Conservation (phyloP, 2,329 filamentous ascomycete species). For the Botrytis byssoidea region DNA sequence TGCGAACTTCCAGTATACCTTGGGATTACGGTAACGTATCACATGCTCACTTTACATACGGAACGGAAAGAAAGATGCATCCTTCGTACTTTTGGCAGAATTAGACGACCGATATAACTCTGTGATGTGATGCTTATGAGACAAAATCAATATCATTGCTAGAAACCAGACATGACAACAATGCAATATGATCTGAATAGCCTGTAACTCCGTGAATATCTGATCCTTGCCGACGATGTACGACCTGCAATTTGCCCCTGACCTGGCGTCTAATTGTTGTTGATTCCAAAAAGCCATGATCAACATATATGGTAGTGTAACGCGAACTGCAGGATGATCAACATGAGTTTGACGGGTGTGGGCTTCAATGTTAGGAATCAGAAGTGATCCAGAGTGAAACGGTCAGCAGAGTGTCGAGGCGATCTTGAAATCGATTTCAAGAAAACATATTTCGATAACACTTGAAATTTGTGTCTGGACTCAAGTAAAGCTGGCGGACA, state of each 20-base stretch:
- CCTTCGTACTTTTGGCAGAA: neutral
- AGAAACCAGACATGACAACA: neutral
- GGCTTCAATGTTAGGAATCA: neutral
- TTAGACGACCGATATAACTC: neutral
- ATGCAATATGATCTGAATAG: neutral
- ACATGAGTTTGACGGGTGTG: neutral
- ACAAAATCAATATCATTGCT: neutral
- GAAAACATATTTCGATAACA: neutral
- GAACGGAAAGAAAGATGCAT: neutral
- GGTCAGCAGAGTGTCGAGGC: neutral
- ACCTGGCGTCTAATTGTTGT: neutral
- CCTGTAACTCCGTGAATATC: neutral
- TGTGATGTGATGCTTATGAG: neutral
- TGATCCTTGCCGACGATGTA: neutral
- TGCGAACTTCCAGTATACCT: neutral
- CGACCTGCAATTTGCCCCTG: neutral
- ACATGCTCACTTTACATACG: neutral
- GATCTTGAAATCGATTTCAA: neutral
- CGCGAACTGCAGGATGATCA: constrained; percentile 13
- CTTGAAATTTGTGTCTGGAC: neutral
- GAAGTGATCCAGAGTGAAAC: neutral
- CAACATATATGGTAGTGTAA: neutral
- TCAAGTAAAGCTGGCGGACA: neutral
- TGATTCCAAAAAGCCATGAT: constrained; percentile 3
- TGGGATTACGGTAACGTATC: neutral